phyloP scores from a whole-genome alignment of 768 basidiomycete species.

The Russula earlei region DNA sequence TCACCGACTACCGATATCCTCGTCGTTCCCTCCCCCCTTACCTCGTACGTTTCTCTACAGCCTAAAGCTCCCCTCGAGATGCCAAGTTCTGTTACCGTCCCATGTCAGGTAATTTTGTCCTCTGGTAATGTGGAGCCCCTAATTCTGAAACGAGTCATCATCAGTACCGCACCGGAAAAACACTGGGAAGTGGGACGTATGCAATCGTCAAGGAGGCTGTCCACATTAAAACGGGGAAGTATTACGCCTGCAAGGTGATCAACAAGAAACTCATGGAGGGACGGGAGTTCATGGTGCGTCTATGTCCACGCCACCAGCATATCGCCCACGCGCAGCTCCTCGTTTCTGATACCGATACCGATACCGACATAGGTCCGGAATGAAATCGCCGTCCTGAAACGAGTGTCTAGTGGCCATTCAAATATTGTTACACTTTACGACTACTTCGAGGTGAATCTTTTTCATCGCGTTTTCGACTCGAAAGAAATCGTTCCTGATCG shows the following conservation, averaged over 20 bases:
- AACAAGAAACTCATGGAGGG: slow-evolving; percentile 99
- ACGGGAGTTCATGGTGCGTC: slow-evolving; percentile 87
- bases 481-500: not conserved
- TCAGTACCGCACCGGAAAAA: slow-evolving; percentile 85
- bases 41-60: too few relatives aligned
- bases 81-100: slow-evolving; percentile 32
- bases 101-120: slow-evolving; percentile 33
- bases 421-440: slow-evolving; percentile 94
- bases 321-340: not conserved
- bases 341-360: not conserved
- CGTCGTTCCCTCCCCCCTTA: too few relatives aligned
- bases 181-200: slow-evolving; percentile 86
- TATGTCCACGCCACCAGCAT: not conserved
- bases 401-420: slow-evolving; percentile 77
- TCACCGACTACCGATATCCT: not conserved
- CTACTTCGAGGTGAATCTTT: slow-evolving; percentile 74
- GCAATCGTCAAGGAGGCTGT: slow-evolving; percentile 94
- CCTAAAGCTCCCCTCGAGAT: slow-evolving; percentile 19
- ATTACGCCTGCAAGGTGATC: slow-evolving; percentile 98
- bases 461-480: not conserved
- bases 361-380: slow-evolving; percentile 66
- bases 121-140: not conserved
- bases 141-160: not conserved
- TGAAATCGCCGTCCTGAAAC: slow-evolving; percentile 92
- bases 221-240: slow-evolving; percentile 84